Percentiles rank a stretch among this genome's conserved stretches.
These are phyloP conservation scores for Silene noctiflora DNA, from an alignment of 179 eudicot species.

Conservation along the genomic window DNA sequence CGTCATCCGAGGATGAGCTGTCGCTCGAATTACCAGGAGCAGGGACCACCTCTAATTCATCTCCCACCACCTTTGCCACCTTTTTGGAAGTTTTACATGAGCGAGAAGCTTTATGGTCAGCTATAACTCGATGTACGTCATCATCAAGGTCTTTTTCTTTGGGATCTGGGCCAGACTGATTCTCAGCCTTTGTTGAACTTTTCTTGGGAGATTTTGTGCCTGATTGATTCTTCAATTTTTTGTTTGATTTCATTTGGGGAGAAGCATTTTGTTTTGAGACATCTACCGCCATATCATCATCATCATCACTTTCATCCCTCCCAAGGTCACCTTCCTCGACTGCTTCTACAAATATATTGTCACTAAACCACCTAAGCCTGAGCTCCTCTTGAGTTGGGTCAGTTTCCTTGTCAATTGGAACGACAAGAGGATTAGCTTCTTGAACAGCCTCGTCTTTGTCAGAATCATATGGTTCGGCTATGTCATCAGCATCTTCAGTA, in stretches of 20 bases:
- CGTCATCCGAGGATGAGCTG: constrained; percentile 76
- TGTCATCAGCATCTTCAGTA: constrained; percentile 41
- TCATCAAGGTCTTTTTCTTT: constrained; percentile 20
- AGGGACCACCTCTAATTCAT: constrained; percentile 85
- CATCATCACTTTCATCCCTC: constrained; percentile 39
- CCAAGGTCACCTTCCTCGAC: constrained; percentile 44
- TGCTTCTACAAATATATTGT: constrained; percentile 69
- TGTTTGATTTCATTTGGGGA: constrained; percentile 20
- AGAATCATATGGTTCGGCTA: constrained; percentile 33
- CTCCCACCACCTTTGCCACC: constrained; percentile 36
- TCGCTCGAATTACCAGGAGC: constrained; percentile 74
- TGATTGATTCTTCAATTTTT: not conserved
- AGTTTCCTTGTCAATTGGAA: constrained; percentile 49
- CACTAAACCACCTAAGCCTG: constrained; percentile 61
- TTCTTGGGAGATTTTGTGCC: constrained; percentile 11
- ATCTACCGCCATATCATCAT: constrained; percentile 65
- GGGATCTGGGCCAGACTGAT: constrained; percentile 21
- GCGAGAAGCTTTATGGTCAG: not conserved
- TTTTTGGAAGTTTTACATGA: not conserved
- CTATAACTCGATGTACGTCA: not conserved
- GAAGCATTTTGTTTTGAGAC: constrained; percentile 22
- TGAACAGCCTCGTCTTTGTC: constrained; percentile 29
- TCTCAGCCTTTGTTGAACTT: constrained; percentile 32
- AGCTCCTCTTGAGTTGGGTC: constrained; percentile 70
- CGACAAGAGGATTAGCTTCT: constrained; percentile 74